phyloP scores from a whole-genome alignment of 2,329 filamentous ascomycete genomes.

The Xylaria sp. region DNA sequence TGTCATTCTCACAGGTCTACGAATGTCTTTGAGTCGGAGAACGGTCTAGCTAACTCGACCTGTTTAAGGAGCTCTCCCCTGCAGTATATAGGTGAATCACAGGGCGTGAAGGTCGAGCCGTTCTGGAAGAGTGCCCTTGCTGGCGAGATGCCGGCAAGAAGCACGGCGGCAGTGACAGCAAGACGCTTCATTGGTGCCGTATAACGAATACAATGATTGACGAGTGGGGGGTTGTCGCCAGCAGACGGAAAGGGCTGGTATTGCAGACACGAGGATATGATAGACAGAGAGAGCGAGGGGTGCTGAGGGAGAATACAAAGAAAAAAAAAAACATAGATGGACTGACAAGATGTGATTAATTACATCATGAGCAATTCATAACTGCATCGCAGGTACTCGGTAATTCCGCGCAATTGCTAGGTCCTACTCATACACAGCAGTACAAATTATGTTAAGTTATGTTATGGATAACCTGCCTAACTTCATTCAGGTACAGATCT shows the following conservation, averaged over 20 bases:
- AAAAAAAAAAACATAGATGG: slow-evolving; percentile 3
- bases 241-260: neutral
- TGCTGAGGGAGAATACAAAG: slow-evolving; percentile 1
- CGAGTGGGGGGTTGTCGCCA: slow-evolving; percentile 5
- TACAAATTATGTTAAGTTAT: too few relatives aligned
- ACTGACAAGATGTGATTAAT: neutral
- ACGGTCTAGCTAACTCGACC: slow-evolving; percentile 71
- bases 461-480: slow-evolving; percentile 2
- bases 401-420: neutral
- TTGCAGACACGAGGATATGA: neutral
- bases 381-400: too few relatives aligned
- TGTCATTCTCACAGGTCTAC: slow-evolving; percentile 69
- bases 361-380: neutral
- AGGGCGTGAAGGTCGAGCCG: slow-evolving; percentile 70
- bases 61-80: slow-evolving; percentile 70
- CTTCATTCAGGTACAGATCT: slow-evolving; percentile 24
- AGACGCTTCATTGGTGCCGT: slow-evolving; percentile 29
- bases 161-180: slow-evolving; percentile 29
- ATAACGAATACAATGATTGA: slow-evolving; percentile 1
- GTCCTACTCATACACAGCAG: too few relatives aligned
- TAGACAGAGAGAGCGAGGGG: neutral
- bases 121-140: slow-evolving; percentile 65
- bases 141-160: slow-evolving; percentile 38
- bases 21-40: slow-evolving; percentile 75
- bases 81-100: slow-evolving; percentile 75